Evolutionary conservation across 2,329 filamentous ascomycete species (phyloP).

Genomic region (Sclerotinia minor): DNA sequence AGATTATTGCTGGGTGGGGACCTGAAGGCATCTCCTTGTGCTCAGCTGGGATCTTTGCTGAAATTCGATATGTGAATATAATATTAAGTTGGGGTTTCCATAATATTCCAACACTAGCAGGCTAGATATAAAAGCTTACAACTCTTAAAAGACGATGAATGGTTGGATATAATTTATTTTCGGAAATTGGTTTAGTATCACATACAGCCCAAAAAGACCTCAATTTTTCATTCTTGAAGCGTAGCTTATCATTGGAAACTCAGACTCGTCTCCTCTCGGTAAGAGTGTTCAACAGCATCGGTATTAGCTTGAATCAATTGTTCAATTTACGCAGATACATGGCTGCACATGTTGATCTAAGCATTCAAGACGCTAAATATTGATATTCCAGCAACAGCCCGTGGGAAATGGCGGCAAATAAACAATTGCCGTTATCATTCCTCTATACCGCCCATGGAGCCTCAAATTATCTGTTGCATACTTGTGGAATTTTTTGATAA

Average conservation of each 20-base stretch:
- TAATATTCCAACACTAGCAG: too few relatives aligned
- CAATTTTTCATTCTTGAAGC: too few relatives aligned
- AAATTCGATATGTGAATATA: neutral
- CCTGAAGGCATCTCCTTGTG: neutral
- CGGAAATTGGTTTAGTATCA: too few relatives aligned
- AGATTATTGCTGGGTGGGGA: neutral
- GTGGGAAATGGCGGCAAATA: neutral
- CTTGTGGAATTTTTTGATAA: too few relatives aligned
- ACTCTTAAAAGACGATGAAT: too few relatives aligned
- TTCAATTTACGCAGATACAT: neutral
- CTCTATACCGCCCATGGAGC: neutral
- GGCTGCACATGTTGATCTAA: too few relatives aligned
- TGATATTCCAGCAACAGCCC: neutral
- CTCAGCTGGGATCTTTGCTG: neutral
- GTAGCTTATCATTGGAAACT: too few relatives aligned
- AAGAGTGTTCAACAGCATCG: neutral
- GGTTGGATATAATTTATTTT: too few relatives aligned
- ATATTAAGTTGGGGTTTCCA: neutral
- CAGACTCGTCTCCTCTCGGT: neutral
- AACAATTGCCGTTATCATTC: neutral
- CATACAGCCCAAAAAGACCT: too few relatives aligned
- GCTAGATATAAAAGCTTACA: too few relatives aligned
- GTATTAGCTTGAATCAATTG: neutral
- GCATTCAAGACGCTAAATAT: neutral
- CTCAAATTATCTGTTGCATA: neutral